phyloP scores from a whole-genome alignment of 2,329 filamentous ascomycete species.

The Pestalotiopsis sp. region DNA sequence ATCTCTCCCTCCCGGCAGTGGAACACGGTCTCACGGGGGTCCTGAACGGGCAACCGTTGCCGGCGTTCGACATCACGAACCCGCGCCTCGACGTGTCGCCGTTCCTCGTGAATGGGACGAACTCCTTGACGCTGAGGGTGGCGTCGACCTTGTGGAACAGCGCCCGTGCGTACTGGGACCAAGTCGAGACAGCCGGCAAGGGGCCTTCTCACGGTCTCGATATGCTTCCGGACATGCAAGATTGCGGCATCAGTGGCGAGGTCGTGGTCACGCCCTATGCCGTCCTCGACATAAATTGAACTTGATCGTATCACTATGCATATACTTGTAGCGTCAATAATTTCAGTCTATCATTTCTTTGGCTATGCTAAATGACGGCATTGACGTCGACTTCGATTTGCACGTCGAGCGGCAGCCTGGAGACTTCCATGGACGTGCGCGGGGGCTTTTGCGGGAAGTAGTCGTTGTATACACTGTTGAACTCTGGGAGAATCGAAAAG shows the following conservation, averaged over 20 bases:
- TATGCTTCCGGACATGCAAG: background rate
- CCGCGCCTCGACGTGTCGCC: background rate
- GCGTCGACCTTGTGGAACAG: background rate
- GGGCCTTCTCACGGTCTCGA: background rate
- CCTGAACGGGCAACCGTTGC: background rate
- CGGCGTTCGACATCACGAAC: background rate
- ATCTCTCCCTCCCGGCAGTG: background rate
- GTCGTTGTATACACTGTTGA: background rate
- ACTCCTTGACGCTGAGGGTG: background rate
- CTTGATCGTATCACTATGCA: background rate
- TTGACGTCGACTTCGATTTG: background rate
- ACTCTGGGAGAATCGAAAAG: background rate
- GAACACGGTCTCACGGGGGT: background rate
- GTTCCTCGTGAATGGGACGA: background rate
- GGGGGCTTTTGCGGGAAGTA: conserved; percentile 4
- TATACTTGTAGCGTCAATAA: background rate
- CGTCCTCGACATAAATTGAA: background rate
- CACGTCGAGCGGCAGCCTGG: background rate
- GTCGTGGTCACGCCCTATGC: background rate
- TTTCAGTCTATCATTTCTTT: background rate
- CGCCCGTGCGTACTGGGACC: background rate
- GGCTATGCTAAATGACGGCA: background rate
- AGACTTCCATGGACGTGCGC: background rate
- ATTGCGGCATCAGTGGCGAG: background rate
- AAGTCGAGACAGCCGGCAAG: background rate